These are phyloP conservation scores for Zygosaccharomyces kombuchaensis DNA, from an alignment of 805 yeast species.

Conservation along the genomic window DNA sequence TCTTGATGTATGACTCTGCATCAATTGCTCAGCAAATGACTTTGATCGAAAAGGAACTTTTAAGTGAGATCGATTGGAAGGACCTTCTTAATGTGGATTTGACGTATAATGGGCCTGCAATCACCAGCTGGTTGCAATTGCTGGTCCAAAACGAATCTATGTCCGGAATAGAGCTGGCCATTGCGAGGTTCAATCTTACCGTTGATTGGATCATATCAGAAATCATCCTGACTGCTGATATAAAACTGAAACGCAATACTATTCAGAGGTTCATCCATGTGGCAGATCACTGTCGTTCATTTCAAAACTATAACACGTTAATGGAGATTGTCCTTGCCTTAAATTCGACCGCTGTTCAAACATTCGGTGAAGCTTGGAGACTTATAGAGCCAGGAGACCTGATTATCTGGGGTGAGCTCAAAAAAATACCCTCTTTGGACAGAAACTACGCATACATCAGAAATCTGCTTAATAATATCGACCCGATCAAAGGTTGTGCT, in stretches of 20 bases:
- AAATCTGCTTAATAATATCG: conserved; percentile 43
- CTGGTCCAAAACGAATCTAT: conserved; percentile 51
- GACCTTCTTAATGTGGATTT: conserved; percentile 75
- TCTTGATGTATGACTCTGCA: conserved; percentile 64
- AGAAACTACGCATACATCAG: conserved; percentile 69
- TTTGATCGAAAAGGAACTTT: conserved; percentile 75
- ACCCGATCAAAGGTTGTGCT: conserved; percentile 69
- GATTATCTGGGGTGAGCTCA: conserved; percentile 60
- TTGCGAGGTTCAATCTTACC: conserved; percentile 80
- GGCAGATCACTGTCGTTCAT: conserved; percentile 64
- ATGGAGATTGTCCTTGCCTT: conserved; percentile 85
- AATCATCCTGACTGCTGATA: conserved; percentile 61
- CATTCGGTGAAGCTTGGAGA: conserved; percentile 68
- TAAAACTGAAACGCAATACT: conserved; percentile 57
- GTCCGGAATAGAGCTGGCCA: conserved; percentile 78
- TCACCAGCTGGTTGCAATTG: conserved; percentile 79
- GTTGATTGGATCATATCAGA: conserved; percentile 93
- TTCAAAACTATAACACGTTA: conserved; percentile 82
- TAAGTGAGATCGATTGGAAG: conserved; percentile 87
- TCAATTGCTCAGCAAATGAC: conserved; percentile 79
- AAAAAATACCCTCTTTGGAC: conserved; percentile 67
- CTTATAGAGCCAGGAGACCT: conserved; percentile 68
- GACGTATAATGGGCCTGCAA: conserved; percentile 61
- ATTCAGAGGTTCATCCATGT: conserved; percentile 85
- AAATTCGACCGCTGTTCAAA: conserved; percentile 57